Conservation (phyloP, 768 basidiomycete genomes). For the Candolleomyces eurysporus region DNA sequence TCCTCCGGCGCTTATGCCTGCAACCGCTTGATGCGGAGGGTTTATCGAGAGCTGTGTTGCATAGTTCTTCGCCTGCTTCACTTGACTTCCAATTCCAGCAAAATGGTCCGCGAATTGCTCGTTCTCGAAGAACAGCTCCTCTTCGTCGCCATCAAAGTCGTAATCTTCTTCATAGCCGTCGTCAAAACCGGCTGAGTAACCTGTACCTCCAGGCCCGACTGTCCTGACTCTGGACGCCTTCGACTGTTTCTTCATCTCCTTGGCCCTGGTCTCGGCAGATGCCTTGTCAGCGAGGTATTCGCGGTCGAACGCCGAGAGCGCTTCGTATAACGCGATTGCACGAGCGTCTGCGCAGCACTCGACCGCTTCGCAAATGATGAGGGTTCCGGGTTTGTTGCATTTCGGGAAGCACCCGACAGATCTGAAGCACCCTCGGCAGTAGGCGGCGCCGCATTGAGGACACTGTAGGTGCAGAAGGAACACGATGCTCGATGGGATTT, state of each 20-base stretch:
- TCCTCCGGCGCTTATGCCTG: no score
- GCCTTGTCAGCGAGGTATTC: slow-evolving; percentile 40
- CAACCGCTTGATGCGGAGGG: no score
- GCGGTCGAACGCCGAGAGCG: slow-evolving; percentile 48
- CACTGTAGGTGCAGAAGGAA: slow-evolving; percentile 44
- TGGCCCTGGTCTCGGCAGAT: slow-evolving; percentile 37
- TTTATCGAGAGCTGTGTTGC: no score
- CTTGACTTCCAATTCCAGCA: no score
- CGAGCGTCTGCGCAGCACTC: slow-evolving; percentile 47
- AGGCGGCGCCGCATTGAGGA: slow-evolving; percentile 38
- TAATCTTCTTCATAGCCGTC: not conserved
- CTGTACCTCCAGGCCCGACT: slow-evolving; percentile 55
- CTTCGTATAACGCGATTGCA: slow-evolving; percentile 51
- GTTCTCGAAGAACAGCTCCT: not conserved
- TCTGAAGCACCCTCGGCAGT: slow-evolving; percentile 51
- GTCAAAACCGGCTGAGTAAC: slow-evolving; percentile 35
- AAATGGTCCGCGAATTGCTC: not conserved
- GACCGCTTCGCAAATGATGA: slow-evolving; percentile 32
- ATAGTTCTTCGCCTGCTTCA: no score
- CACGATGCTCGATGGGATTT: slow-evolving; percentile 25
- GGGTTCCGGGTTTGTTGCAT: slow-evolving; percentile 37
- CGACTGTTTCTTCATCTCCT: slow-evolving; percentile 26
- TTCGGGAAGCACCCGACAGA: slow-evolving; percentile 32
- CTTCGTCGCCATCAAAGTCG: not conserved
- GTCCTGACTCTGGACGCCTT: slow-evolving; percentile 14